Percentiles rank a stretch among this genome's conserved stretches.
Conservation (phyloP, 495 filamentous ascomycete species). For the Neurospora sublineolata region DNA sequence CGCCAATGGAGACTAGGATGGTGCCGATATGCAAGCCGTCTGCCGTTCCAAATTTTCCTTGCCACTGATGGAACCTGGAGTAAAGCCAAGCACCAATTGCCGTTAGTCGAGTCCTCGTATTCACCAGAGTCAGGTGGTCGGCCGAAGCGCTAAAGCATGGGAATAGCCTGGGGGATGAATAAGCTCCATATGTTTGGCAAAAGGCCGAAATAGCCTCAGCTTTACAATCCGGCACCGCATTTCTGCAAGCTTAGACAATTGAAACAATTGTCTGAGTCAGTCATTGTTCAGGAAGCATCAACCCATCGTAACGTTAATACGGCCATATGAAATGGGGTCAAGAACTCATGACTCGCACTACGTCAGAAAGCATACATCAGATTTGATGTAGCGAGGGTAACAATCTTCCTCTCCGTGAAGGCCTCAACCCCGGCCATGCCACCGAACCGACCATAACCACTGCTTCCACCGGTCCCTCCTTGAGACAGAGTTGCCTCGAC, state of each 20-base stretch:
- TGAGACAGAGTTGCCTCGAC: slow-evolving; percentile 24
- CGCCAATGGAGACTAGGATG: neutral
- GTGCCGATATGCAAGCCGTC: neutral
- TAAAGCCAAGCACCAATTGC: neutral
- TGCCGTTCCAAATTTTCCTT: neutral
- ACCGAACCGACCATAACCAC: slow-evolving; percentile 28
- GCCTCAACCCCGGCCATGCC: slow-evolving; percentile 21
- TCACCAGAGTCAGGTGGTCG: neutral
- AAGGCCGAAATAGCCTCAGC: neutral
- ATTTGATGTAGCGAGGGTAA: slow-evolving; percentile 17
- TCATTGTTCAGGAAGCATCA: neutral
- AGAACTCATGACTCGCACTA: neutral
- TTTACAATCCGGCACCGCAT: neutral
- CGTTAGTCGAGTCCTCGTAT: slow-evolving; percentile 1
- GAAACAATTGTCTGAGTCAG: neutral
- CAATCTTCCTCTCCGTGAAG: slow-evolving; percentile 25
- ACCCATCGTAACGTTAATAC: neutral
- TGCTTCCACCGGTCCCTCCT: slow-evolving; percentile 23
- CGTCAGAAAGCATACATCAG: slow-evolving; percentile 15
- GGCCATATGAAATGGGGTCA: neutral
- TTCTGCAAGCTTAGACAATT: neutral
- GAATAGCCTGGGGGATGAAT: neutral
- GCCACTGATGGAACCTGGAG: neutral
- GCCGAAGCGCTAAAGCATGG: neutral
- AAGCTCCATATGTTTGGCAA: neutral